Evolutionary conservation across 768 basidiomycete genomes (phyloP).

Genomic region (Rubroboletus satanas): DNA sequence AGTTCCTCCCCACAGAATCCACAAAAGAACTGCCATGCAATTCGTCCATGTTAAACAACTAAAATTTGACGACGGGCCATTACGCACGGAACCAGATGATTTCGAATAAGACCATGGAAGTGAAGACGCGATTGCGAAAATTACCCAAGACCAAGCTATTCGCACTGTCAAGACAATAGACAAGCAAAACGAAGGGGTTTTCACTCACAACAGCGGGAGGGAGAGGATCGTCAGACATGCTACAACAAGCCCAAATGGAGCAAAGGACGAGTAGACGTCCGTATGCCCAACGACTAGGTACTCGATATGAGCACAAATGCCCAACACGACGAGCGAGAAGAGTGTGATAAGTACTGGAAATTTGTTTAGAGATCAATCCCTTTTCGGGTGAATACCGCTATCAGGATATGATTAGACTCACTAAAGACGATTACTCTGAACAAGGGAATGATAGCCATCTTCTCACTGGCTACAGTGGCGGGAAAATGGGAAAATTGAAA

Average conservation of each 20-base stretch:
- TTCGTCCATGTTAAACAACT: neutral
- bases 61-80: neutral
- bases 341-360: constrained; percentile 14
- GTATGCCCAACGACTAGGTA: constrained; percentile 8
- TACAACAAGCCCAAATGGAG: constrained; percentile 14
- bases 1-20: constrained; percentile 20
- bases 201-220: constrained; percentile 26
- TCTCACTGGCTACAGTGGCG: neutral
- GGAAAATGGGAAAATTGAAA: neutral
- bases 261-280: constrained; percentile 2
- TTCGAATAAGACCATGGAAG: constrained; percentile 25
- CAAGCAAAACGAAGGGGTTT: neutral
- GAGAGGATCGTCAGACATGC: constrained; percentile 16
- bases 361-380: neutral
- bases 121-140: constrained; percentile 8
- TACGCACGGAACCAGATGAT: constrained; percentile 26
- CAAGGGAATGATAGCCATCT: constrained; percentile 24
- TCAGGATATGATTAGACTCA: constrained; percentile 6
- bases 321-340: constrained; percentile 18
- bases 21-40: constrained; percentile 16
- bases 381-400: neutral
- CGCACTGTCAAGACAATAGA: neutral
- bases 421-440: constrained; percentile 22
- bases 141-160: constrained; percentile 17
- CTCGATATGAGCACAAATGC: constrained; percentile 19